Evolutionary conservation across 768 basidiomycete species (phyloP), one percentile per base, ranked within the genome.

Genomic region (Termitomyces sp.): DNA sequence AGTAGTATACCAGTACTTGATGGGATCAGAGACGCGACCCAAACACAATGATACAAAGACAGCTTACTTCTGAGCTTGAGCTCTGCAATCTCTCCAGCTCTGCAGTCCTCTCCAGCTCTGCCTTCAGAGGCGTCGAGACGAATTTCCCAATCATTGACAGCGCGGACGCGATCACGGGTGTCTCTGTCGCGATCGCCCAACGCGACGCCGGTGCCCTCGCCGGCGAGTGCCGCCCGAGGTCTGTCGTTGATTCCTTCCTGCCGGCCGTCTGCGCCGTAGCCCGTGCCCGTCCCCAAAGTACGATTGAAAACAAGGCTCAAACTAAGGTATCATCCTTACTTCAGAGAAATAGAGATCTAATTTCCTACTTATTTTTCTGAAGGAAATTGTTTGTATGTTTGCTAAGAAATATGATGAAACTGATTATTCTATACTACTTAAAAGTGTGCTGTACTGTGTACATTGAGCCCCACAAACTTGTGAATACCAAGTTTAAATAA

Each of bases 81-180:
- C 41, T 6, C 44, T 28, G 23, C 14, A 48, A 28, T 10, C 40
- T 41, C 18, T 41, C 18, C 40, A 6, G 10, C 5, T 12, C 40
- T 41, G 1, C 81, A n/a, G n/a, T n/a, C n/a, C 40, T 41, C 18
- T 41, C 18, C 40, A 6, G 10, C 5, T 12, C 40, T 41, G 1
- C 81, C 80, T 14, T 86, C 85, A 46, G 84, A 85, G 62, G 68
- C 82, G 16, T 83, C 84, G 43, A 75, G 79, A 56, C 84, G 83
- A 44, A 69, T 83, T 23, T 73, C 83, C 23, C 23, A 23, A 23
- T 23, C 23, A 23, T 23, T 23, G 23, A 23, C 23, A 23, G 23
- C 2, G 23, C 23, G 23, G 23, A 23, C 23, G 23, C 23, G 23
- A 23, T 23, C 23, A 23, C 23, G 23, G 2, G 23, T 23, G 23